phyloP scores from a whole-genome alignment of 768 basidiomycete species.

The Psilocybe sp. region DNA sequence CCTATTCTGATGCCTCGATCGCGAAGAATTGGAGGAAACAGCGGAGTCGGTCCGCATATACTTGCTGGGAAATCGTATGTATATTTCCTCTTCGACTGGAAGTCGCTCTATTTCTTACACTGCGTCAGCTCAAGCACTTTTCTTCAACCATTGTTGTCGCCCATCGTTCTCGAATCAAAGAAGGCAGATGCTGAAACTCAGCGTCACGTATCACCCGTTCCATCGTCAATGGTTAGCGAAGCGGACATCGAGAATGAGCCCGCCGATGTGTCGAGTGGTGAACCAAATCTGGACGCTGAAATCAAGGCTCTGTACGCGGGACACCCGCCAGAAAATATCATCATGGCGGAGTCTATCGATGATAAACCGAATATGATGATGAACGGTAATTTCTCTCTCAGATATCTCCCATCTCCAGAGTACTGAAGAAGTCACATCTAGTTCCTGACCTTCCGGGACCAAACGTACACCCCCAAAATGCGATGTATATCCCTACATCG shows the following conservation, averaged over 20 bases:
- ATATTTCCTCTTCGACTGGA: background rate
- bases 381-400: constrained; percentile 42
- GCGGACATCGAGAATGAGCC: constrained; percentile 14
- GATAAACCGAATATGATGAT: constrained; percentile 48
- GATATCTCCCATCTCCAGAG: background rate
- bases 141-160: constrained; percentile 33
- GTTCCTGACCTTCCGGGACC: constrained; percentile 59
- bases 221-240: constrained; percentile 22
- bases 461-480: constrained; percentile 37
- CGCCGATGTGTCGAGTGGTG: no score
- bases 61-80: constrained; percentile 26
- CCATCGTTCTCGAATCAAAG: constrained; percentile 21
- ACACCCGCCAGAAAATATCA: constrained; percentile 27
- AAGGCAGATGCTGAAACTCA: background rate
- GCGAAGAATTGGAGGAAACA: constrained; percentile 41
- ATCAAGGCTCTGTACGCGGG: constrained; percentile 28
- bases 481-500: constrained; percentile 28
- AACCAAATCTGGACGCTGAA: constrained; percentile 24
- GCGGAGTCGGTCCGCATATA: constrained; percentile 24
- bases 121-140: constrained; percentile 35
- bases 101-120: background rate
- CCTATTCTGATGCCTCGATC: constrained; percentile 52
- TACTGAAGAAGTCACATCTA: constrained; percentile 19
- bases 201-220: constrained; percentile 4
- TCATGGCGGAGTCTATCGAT: constrained; percentile 56